Conservation (phyloP, 495 filamentous ascomycete species). For the Apodospora peruviana region DNA sequence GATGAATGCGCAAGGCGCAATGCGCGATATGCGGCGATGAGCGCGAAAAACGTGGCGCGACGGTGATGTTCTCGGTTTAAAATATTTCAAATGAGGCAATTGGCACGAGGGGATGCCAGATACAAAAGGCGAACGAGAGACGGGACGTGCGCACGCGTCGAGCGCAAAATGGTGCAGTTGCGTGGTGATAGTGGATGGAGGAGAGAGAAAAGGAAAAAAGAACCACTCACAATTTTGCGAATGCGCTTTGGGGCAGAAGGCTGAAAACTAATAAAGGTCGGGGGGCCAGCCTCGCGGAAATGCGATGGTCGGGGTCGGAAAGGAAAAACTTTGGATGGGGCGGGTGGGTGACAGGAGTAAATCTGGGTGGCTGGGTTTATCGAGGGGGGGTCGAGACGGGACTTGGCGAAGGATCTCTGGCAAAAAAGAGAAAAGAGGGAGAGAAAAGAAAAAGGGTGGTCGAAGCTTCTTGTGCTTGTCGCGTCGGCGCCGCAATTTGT, state of each 20-base stretch:
- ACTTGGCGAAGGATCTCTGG: constrained; percentile 1
- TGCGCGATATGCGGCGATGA: background rate
- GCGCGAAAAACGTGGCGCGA: background rate
- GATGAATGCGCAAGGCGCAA: background rate
- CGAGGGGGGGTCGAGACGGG: constrained; percentile 8
- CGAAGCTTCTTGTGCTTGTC: constrained; percentile 2
- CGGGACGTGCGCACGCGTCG: constrained; percentile 31
- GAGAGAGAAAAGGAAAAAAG: constrained; percentile 11
- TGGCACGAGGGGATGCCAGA: background rate
- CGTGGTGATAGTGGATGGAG: constrained; percentile 9
- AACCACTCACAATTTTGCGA: constrained; percentile 28
- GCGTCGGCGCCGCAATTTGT: constrained; percentile 4
- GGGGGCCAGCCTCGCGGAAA: constrained; percentile 24
- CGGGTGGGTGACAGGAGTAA: background rate
- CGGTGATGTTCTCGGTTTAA: no score
- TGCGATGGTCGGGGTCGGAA: constrained; percentile 8
- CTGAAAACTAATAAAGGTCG: constrained; percentile 21
- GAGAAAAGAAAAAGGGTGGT: constrained; percentile 3
- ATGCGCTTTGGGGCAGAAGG: constrained; percentile 15
- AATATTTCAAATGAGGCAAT: background rate
- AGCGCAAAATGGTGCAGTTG: background rate
- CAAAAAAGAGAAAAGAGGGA: constrained; percentile 2
- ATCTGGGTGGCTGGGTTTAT: constrained; percentile 3
- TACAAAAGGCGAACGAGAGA: constrained; percentile 13
- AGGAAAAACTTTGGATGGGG: constrained; percentile 21